Evolutionary conservation across 2,329 filamentous ascomycete genomes (phyloP), one percentile per base, ranked within the genome.

Genomic region (Nectriaceae sp.): DNA sequence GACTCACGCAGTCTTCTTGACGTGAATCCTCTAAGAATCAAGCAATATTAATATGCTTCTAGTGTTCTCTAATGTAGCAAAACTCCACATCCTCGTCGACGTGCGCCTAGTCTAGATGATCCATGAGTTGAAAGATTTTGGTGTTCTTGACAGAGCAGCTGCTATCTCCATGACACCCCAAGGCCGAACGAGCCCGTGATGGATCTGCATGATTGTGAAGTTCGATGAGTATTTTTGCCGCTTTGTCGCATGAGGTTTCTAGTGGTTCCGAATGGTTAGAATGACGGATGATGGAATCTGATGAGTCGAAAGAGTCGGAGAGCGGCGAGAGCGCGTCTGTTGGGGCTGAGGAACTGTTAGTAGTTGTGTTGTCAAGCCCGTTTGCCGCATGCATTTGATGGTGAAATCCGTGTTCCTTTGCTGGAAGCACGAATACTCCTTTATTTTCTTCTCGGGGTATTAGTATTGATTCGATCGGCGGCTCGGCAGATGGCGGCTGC

Each of bases 51-150:
- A n/a, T n/a, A n/a, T n/a, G n/a, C n/a, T n/a, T n/a, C n/a, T n/a
- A n/a, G n/a, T n/a, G n/a, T n/a, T n/a, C n/a, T n/a, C n/a, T n/a
- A n/a, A n/a, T n/a, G n/a, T n/a, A n/a, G n/a, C n/a, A n/a, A n/a
- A n/a, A n/a, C n/a, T n/a, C 21, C 42, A 87, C 83, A 84, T 70
- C 75, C 47, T 51, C 46, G 42, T 18, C 33, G 33, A n/a, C 8
- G 6, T 6, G 24, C 6, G 24, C 13, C 13, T 37, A 11, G 31
- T 19, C n/a, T 22, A 18, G n/a, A n/a, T n/a, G n/a, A 2, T 72
- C 68, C 39, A 72, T 65, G 1, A 70, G 49, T 6, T 62, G 59
- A 18, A 72, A 61, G 4, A 72, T 45, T n/a, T 65, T 53, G 1
- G 69, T 58, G 38, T 71, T 70, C 40, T 59, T 64, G 13, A 70